These are phyloP conservation scores for Cardamine chenopodiifolia DNA, from an alignment of 345 rosid species.

Conservation along the genomic window DNA sequence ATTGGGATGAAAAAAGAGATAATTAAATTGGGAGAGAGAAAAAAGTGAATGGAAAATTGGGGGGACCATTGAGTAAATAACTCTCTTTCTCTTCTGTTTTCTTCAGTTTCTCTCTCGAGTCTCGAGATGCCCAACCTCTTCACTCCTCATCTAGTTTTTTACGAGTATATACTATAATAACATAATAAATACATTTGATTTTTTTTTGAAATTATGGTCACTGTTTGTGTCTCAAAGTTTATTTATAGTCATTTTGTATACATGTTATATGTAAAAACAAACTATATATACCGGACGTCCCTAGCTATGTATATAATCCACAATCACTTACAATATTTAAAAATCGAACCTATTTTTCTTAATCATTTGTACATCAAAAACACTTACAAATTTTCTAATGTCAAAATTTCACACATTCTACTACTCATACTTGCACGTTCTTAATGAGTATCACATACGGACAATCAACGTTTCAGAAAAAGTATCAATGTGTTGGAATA, in stretches of 20 bases:
- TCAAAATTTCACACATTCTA: neutral
- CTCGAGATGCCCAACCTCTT: conserved; percentile 34
- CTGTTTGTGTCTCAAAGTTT: neutral
- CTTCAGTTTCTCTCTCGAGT: conserved; percentile 31
- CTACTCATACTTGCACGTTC: neutral
- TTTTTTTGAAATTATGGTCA: neutral
- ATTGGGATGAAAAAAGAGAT: neutral
- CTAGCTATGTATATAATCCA: neutral
- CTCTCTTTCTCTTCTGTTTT: conserved; percentile 31
- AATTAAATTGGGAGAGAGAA: neutral
- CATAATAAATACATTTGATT: neutral
- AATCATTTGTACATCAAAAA: neutral
- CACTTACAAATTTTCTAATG: neutral
- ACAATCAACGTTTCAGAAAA: neutral
- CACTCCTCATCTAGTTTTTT: conserved; percentile 18
- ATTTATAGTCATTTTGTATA: neutral
- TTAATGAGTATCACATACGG: conserved; percentile 9
- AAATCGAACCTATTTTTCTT: neutral
- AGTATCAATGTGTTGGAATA: neutral
- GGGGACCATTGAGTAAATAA: conserved; percentile 38
- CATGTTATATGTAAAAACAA: neutral
- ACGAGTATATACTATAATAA: neutral
- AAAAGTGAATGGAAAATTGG: conserved; percentile 1
- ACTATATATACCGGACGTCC: neutral
- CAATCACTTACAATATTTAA: neutral